These are phyloP conservation scores for Fusarium penzigii DNA, from an alignment of 2,329 filamentous ascomycete genomes.

Conservation along the genomic window DNA sequence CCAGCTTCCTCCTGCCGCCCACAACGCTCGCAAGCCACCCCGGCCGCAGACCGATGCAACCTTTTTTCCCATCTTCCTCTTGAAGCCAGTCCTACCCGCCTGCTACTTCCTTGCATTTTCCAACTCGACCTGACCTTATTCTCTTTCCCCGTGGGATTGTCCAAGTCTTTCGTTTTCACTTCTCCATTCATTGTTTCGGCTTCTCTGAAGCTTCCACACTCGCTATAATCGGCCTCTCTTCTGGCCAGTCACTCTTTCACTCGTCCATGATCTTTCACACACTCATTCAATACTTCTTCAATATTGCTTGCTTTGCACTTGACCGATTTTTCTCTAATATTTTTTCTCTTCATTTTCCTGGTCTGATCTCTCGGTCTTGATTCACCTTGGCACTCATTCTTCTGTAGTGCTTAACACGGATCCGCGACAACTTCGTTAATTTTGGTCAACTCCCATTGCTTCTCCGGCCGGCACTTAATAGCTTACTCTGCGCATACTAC, in stretches of 20 bases:
- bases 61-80: constrained; percentile 24
- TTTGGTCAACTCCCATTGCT: constrained; percentile 17
- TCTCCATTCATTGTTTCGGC: constrained; percentile 21
- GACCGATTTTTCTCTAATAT: constrained; percentile 7
- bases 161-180: constrained; percentile 22
- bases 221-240: constrained; percentile 30
- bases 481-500: no score
- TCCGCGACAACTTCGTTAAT: constrained; percentile 15
- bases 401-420: constrained; percentile 17
- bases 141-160: constrained; percentile 8
- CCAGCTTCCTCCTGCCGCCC: constrained; percentile 16
- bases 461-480: background rate
- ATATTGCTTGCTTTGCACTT: constrained; percentile 1
- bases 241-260: constrained; percentile 31
- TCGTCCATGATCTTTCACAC: constrained; percentile 21
- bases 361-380: constrained; percentile 8
- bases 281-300: constrained; percentile 18
- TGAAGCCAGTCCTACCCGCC: constrained; percentile 23
- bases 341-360: constrained; percentile 15
- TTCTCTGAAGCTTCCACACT: constrained; percentile 25
- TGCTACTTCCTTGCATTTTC: constrained; percentile 17
- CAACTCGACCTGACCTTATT: background rate
- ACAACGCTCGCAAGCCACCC: background rate
- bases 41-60: constrained; percentile 26
- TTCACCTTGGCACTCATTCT: no score